These are phyloP conservation scores for Elsinoe australis DNA, from an alignment of 2,329 filamentous ascomycete species.

Conservation along the genomic window DNA sequence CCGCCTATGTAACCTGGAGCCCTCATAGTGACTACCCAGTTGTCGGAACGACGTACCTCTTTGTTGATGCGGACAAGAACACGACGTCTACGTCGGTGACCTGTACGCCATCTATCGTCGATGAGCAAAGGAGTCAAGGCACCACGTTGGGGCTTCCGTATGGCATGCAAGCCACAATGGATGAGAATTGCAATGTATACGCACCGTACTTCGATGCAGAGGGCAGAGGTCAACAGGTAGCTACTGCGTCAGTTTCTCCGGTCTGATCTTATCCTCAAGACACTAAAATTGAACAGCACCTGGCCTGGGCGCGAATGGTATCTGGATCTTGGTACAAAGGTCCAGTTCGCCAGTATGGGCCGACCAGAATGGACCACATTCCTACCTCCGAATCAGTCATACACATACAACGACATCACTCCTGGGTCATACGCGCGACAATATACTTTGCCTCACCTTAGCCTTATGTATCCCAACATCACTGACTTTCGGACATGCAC, in stretches of 20 bases:
- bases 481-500: not conserved
- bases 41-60: conserved; percentile 1
- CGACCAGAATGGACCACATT: too few species aligned
- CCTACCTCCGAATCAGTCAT: too few species aligned
- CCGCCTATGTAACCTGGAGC: not conserved
- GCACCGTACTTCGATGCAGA: not conserved
- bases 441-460: not conserved
- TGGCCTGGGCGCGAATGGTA: too few species aligned
- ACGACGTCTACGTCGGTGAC: conserved; percentile 7
- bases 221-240: not conserved
- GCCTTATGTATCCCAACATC: conserved; percentile 1
- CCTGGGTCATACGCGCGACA: too few species aligned
- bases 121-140: not conserved
- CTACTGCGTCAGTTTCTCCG: conserved; percentile 1
- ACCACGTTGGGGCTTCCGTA: too few species aligned
- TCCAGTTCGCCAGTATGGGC: too few species aligned
- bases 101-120: conserved; percentile 6
- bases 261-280: not conserved
- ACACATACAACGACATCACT: too few species aligned
- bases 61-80: not conserved
- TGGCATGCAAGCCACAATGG: too few species aligned
- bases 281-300: too few species aligned
- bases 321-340: too few species aligned
- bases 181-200: not conserved
- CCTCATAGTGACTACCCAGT: not conserved